Base-by-base conservation (phyloP, 1,284 basidiomycete genomes). In the Cryptococcus wingfieldii region DNA sequence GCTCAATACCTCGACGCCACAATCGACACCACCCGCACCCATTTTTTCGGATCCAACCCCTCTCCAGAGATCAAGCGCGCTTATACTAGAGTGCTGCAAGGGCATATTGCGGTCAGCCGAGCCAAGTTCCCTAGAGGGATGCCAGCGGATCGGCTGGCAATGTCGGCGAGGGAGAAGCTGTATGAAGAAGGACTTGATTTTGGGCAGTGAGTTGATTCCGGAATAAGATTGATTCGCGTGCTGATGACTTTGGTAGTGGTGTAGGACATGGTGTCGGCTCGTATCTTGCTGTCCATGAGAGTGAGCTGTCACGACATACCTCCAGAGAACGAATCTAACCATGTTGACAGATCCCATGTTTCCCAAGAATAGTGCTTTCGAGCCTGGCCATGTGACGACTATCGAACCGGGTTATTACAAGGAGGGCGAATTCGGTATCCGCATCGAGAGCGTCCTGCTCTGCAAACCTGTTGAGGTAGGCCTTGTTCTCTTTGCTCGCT, bases 51-150 rank as follows among this genome's bases (percentile, higher is more conserved):
- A 46, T 82, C 84, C 39, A 89, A 89, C 6, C 86, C 86, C 5
- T 65, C 80, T 2, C 88, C 91, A 63, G 87, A 93, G 74, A 58
- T 76, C 58, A 87, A 86, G 68, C 87, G 94, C 60, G 92, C 93
- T 1, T 98, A 87, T 73, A 98, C 96, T 16, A 82, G 92, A 25
- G 96, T 98, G 27, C 77, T 98, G 51, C 95, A 98, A 77, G 95
- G 95, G 4, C 95, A 98, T 79, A 94, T 98, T 64, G 90, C 91
- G 39, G 91, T 96, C 63, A 90, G 94, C 76, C 84, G 81, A 59
- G 87, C 88, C 3, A 80, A 91, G 31, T 98, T 95, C 80, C 94
- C 93, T 19, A 83, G 86, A 71, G 89, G 89, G 8, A 93, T 90
- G 1, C 86, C 86, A 3, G 91, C 91, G 0, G 78, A 80, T 44